Evolutionary conservation across 768 basidiomycete species (phyloP), one percentile per base, ranked within the genome.

Genomic region (Russula vinacea): DNA sequence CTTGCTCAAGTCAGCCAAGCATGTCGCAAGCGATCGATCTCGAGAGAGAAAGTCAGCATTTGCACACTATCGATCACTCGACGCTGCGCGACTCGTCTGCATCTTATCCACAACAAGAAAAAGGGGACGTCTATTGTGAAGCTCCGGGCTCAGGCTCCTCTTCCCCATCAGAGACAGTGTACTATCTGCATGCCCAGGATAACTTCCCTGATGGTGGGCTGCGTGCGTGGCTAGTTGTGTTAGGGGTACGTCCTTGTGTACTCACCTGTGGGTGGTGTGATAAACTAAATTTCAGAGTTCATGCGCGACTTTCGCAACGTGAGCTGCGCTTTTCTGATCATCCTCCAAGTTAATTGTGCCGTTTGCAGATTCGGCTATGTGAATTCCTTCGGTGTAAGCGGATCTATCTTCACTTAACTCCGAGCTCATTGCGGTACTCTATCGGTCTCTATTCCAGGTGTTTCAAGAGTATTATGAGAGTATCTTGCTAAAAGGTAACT

Each of bases 381-480:
- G 4, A 90, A 88, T 68, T 81, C 86, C 0, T 89, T 87, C 87
- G 88, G 89, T 55, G 89, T 87, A 69, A 74, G 83, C 78, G n/a
- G 32, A 32, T 10, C 2, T 29, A 29, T 57, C 47, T 55, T 29
- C 17, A 5, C 26, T 5, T 9, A 3, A 44, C 45, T n/a, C 17
- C 7, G 51, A 29, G 40, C 51, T 26, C 24, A 65, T 60, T 1
- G 33, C 68, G 19, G 14, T 66, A 47, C 37, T 26, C 26, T 11
- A 11, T 53, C n/a, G 32, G 9, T 1, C 32, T 56, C 0, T 26
- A 53, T 32, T 33, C 19, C 57, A 90, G 88, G 79, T 84, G 26
- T 90, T 90, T 71, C 90, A 92, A 78, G 79, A 79, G 8, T 88
- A 89, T 70, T 90, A 92, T 66, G 78, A 88, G 67, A 74, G 79